Evolutionary conservation across 305 asterid species (phyloP), one percentile per base, ranked within the genome.

Genomic region (Solanum hybrid): DNA sequence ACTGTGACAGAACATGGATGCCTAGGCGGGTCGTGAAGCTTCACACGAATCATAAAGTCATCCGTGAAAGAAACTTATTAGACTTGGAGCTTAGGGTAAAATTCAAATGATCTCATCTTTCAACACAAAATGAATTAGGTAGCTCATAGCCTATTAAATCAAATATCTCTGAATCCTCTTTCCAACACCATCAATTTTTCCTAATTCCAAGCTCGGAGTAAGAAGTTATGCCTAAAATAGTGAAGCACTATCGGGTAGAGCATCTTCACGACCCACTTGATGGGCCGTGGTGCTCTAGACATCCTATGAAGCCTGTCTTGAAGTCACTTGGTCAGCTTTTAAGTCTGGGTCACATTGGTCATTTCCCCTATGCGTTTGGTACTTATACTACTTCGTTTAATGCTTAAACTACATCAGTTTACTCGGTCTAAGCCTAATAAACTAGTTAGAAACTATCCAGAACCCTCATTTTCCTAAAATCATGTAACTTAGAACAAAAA

Each of bases 1-100:
- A 0, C 22, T 2, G 3, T 42, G 20, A 42, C 1, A 0, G 57
- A 42, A 13, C 20, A 42, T 0, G 1, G 20, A 42, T 5, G 61
- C 61, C 8, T 46, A 46, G 61, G 61, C 3, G 20, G 61, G 2
- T 1, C 22, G 0, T 14, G 61, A 46, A 46, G 61, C 20, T 46
- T 46, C 22, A 46, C 61, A 46, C 0, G 0, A 14, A 46, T 46
- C 22, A 3, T 46, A 46, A 46, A 46, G 61, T 46, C 61, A 46
- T 14, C 1, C 7, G 8, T 46, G 61, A 46, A 14, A 3, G 61
- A 46, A 14, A 46, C 61, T 14, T 46, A 46, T 46, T 1, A 46
- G 1, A 46, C 61, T 46, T 14, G 3, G 61, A 46, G 20, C 61
- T 46, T 5, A 46, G 22, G 22, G 8, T 46, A 46, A 46, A 46